Evolutionary conservation across 2,329 filamentous ascomycete species (phyloP), one percentile per base, ranked within the genome.

Genomic region (Ophiocordyceps camponoti-rufipedis): DNA sequence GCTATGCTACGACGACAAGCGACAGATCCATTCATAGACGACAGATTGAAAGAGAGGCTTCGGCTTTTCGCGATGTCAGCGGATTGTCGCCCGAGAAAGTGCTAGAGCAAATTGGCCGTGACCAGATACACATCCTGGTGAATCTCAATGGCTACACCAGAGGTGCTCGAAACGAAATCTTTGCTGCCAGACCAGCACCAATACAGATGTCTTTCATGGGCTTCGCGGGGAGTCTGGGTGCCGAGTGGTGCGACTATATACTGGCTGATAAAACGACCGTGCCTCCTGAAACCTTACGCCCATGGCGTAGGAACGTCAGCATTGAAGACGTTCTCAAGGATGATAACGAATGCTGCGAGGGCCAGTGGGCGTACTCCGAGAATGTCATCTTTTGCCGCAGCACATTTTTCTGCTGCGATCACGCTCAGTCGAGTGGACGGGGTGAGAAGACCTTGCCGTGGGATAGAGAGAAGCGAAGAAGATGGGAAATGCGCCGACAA

Each of bases 151-250:
- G 91, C 11, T 98, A 98, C 60, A 98, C 91, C 0, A 75, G 91
- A 45, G 91, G 91, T 29, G 91, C 91, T n/a, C 78, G 88, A 23
- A 98, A 98, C 54, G 91, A 98, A 58, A 82, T 98, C 4, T 98
- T 98, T 60, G 91, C 91, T 19, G 91, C 91, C 19, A 78, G 93
- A 28, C 86, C 91, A 14, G 87, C 88, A 2, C 91, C 91, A 0
- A 86, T 98, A 41, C 91, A 98, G 53, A 98, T 98, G 91, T 94
- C 91, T 0, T 98, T 98, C 56, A 98, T 98, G 91, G 91, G 91
- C 0, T 98, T 98, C 58, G 91, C 91, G 0, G 91, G 91, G 10
- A 95, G 89, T 0, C 68, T 98, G 1, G 91, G 91, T 6, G 91
- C 91, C 3, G 91, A 98, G 58, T 98, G 91, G 91, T 98, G 91